Conservation (phyloP, 2,329 filamentous ascomycete genomes). For the Diplodia sapinea region DNA sequence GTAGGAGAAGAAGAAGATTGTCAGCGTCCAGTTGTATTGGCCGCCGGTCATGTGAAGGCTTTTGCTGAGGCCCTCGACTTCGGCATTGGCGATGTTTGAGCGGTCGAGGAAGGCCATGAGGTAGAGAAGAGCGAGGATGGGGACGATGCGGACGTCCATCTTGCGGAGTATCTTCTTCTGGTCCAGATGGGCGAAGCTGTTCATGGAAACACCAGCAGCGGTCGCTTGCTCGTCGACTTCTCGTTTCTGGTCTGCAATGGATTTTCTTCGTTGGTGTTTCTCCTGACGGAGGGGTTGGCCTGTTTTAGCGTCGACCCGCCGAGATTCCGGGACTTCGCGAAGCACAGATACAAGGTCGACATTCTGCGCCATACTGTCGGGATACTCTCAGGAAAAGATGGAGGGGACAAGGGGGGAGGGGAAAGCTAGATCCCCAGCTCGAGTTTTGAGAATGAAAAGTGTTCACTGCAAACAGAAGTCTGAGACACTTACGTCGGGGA, state of each 20-base stretch:
- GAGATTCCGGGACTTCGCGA: not conserved
- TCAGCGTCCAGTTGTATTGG: constrained; percentile 67
- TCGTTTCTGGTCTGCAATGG: not conserved
- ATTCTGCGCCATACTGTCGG: not conserved
- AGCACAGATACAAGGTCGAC: constrained; percentile 4
- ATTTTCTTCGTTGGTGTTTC: not conserved
- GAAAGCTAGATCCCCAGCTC: not conserved
- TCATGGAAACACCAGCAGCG: not conserved
- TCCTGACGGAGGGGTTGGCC: not conserved
- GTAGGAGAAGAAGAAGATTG: constrained; percentile 63
- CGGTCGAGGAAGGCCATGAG: constrained; percentile 41
- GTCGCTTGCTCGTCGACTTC: not conserved
- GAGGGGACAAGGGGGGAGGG: not conserved
- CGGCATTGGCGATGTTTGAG: constrained; percentile 50
- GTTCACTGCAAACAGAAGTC: constrained; percentile 19
- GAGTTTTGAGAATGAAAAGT: not conserved
- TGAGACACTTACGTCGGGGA: not conserved
- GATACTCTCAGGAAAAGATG: not conserved
- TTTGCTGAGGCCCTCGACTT: constrained; percentile 42
- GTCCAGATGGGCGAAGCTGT: constrained; percentile 36
- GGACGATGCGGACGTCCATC: constrained; percentile 33
- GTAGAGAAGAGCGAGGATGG: constrained; percentile 39
- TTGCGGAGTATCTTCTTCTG: constrained; percentile 39
- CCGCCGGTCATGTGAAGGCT: constrained; percentile 52
- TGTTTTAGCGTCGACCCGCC: not conserved